These are phyloP conservation scores for Elsinoe arachidis DNA, from an alignment of 2,329 filamentous ascomycete genomes.

Conservation along the genomic window DNA sequence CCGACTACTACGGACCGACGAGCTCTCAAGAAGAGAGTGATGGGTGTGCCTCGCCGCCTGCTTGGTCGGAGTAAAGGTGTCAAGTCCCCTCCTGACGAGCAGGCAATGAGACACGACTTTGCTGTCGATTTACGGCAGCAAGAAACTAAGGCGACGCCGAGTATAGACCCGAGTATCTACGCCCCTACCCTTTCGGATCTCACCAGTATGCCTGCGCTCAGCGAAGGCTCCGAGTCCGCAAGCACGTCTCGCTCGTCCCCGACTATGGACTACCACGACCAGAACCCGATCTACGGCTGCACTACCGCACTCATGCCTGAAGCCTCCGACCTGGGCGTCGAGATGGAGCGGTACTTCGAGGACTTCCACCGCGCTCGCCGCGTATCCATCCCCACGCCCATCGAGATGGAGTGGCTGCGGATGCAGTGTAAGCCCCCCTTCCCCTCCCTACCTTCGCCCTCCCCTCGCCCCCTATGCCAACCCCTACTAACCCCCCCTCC, in stretches of 20 bases:
- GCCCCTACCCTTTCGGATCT: no score
- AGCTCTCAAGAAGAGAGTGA: background rate
- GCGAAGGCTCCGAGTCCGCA: background rate
- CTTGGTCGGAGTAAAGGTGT: background rate
- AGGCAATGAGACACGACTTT: no score
- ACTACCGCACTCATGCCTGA: background rate
- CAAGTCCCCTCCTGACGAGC: no score
- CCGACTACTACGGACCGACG: background rate
- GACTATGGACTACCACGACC: background rate
- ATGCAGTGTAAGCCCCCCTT: background rate
- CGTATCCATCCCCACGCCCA: background rate
- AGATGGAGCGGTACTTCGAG: constrained; percentile 7
- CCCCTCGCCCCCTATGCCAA: background rate
- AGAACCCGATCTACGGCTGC: background rate
- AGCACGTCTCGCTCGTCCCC: background rate
- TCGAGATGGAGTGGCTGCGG: constrained; percentile 3
- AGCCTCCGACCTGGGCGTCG: background rate
- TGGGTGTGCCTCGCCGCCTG: background rate
- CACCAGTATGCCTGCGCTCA: background rate
- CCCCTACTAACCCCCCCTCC: background rate
- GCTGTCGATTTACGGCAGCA: no score
- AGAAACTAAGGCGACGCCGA: no score
- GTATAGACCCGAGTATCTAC: no score
- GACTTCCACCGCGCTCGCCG: background rate
- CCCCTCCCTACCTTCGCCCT: background rate